Evolutionary conservation across 108 stramenopile genomes (phyloP), one percentile per base, ranked within the genome.

Genomic region (Skeletonema tropicum): DNA sequence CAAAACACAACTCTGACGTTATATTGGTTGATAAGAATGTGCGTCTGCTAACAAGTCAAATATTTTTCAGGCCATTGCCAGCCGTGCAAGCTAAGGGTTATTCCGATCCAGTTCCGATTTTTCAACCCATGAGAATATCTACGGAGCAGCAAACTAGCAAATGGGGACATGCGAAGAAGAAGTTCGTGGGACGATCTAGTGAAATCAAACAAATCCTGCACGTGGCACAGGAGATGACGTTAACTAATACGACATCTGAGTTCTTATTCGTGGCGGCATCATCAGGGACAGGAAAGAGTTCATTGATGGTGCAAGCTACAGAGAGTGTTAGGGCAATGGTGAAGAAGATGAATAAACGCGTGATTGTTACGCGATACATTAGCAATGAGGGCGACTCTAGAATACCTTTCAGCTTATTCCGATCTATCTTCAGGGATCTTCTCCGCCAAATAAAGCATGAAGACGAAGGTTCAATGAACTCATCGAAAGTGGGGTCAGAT

Each of bases 1-100:
- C 59, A 6, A 63, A 80, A 8, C 71, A 73, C 13, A 90, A 92
- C 63, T 82, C 85, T n/a, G 89, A 89, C 19, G 64, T 88, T 88
- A 76, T 92, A 15, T 73, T 92, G 36, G 91, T 92, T 35, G 89
- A 92, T 49, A 82, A 86, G 46, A 67, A 64, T 38, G 83, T 92
- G 15, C 83, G 89, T 8, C 70, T 77, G 39, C 73, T 84, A 29
- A 87, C 89, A 17, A 76, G 70, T 30, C 38, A 80, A 26, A 73
- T 76, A 39, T 86, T 60, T 32, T 92, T 92, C 70, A 85, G 85
- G 52, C 75, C 88, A 12, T 58, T 88, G 14, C 77, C 86, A 30
- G 71, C 91, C 39, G 86, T 92, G 19, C 57, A 63, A 11, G 88
- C 91, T 17, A 92, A 92, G 68, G 91, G 91, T 6, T 92, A 90